Conservation (phyloP, 495 filamentous ascomycete genomes). For the Penicillium nucicola region DNA sequence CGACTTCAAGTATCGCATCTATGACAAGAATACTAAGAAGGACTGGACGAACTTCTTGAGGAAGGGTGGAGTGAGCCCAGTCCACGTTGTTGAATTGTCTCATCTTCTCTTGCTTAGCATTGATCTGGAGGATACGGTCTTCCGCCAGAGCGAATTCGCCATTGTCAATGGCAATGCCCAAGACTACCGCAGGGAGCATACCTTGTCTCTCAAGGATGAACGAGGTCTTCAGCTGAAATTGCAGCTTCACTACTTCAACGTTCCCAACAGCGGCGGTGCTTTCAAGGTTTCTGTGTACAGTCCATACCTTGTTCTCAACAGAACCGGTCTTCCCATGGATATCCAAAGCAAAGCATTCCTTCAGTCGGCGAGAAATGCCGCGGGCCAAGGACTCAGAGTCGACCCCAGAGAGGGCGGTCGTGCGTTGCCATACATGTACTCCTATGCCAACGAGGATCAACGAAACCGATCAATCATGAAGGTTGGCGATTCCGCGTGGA, state of each 20-base stretch:
- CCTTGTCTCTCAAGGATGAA: conserved; percentile 77
- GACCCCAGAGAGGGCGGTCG: conserved; percentile 48
- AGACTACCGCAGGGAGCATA: conserved; percentile 80
- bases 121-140: conserved; percentile 93
- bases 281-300: conserved; percentile 94
- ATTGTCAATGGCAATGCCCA: conserved; percentile 91
- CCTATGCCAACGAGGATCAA: conserved; percentile 79
- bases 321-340: conserved; percentile 84
- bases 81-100: conserved; percentile 93
- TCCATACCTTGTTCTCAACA: conserved; percentile 91
- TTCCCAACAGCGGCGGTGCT: conserved; percentile 89
- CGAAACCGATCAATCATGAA: conserved; percentile 85
- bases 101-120: conserved; percentile 89
- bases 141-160: conserved; percentile 91
- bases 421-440: conserved; percentile 94
- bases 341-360: conserved; percentile 87
- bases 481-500: conserved; percentile 88
- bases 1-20: conserved; percentile 98
- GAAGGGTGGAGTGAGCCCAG: conserved; percentile 93
- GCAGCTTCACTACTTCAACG: conserved; percentile 87
- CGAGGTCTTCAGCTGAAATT: conserved; percentile 74
- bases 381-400: conserved; percentile 65
- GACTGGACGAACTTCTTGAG: conserved; percentile 98
- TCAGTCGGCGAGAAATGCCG: conserved; percentile 74
- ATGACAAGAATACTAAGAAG: conserved; percentile 95